Percentiles rank a stretch among this genome's conserved stretches.
These are phyloP conservation scores for Thelonectria olida DNA, from an alignment of 2,329 filamentous ascomycete species.

Conservation along the genomic window DNA sequence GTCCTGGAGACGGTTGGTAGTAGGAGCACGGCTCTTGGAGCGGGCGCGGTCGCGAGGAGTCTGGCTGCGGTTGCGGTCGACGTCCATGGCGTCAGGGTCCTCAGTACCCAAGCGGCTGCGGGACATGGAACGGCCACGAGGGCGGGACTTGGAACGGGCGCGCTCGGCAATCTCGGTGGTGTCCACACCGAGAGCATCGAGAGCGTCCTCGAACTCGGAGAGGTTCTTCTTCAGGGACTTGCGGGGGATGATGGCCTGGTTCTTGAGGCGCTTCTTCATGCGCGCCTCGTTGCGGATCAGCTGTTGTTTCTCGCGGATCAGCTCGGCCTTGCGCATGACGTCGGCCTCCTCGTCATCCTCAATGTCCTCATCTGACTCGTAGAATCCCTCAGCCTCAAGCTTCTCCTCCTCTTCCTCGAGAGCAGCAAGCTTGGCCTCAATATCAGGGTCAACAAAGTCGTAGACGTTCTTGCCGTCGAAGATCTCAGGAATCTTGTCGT, in stretches of 20 bases:
- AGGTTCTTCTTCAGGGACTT: slow-evolving; percentile 82
- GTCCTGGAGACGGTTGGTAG: slow-evolving; percentile 75
- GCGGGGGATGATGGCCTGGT: slow-evolving; percentile 91
- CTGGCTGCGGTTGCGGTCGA: slow-evolving; percentile 59
- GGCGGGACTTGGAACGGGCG: slow-evolving; percentile 70
- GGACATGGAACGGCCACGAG: slow-evolving; percentile 76
- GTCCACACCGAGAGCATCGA: slow-evolving; percentile 88
- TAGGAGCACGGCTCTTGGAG: slow-evolving; percentile 75
- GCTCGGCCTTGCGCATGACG: slow-evolving; percentile 87
- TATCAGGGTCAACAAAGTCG: slow-evolving; percentile 97
- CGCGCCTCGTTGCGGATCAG: slow-evolving; percentile 93
- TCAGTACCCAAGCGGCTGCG: slow-evolving; percentile 70
- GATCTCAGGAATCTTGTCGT: slow-evolving; percentile 94
- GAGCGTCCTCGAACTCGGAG: slow-evolving; percentile 84
- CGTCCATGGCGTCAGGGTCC: slow-evolving; percentile 80
- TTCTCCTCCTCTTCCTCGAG: slow-evolving; percentile 96
- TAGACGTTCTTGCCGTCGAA: slow-evolving; percentile 97
- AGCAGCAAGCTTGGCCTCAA: slow-evolving; percentile 89
- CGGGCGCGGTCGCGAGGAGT: slow-evolving; percentile 67
- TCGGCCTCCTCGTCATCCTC: slow-evolving; percentile 92
- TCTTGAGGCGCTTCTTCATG: slow-evolving; percentile 97
- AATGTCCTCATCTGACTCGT: slow-evolving; percentile 83
- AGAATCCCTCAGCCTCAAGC: slow-evolving; percentile 90
- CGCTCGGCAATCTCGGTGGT: slow-evolving; percentile 78
- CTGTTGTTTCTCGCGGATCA: slow-evolving; percentile 94